A percentile compares a stretch with the other conserved stretches of the same genome.
phyloP scores from a whole-genome alignment of 1,284 basidiomycete species.

The Papiliotrema terrestris region DNA sequence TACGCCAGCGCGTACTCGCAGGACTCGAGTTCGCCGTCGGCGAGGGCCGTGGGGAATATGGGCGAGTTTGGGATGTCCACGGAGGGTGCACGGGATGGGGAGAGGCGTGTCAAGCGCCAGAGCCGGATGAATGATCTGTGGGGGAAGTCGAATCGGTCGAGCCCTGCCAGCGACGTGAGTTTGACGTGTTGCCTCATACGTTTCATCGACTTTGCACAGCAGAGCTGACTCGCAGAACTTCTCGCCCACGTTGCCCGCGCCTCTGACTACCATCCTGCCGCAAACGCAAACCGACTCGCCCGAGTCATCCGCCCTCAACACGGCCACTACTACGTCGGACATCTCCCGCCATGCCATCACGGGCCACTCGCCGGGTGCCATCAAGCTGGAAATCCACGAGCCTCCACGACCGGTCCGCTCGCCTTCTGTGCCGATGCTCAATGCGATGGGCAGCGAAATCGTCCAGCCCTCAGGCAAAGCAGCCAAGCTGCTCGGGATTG shows the following conservation, averaged over 20 bases:
- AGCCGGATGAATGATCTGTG: slow-evolving; percentile 8
- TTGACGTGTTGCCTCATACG: too few relatives aligned
- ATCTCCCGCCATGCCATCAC: background rate
- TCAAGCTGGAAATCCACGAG: background rate
- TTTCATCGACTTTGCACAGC: too few relatives aligned
- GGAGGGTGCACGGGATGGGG: background rate
- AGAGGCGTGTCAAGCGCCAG: slow-evolving; percentile 8
- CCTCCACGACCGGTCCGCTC: slow-evolving; percentile 9
- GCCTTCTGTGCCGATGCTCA: slow-evolving; percentile 16
- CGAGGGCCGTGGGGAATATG: background rate
- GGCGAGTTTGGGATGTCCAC: too few relatives aligned
- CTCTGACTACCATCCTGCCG: too few relatives aligned
- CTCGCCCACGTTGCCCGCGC: background rate
- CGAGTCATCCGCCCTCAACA: background rate
- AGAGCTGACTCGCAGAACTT: background rate
- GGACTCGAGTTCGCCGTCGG: slow-evolving; percentile 32
- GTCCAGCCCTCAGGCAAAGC: background rate
- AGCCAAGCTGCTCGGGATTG: slow-evolving; percentile 2
- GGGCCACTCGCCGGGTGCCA: background rate
- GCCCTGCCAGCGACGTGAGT: background rate
- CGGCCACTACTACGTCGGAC: background rate
- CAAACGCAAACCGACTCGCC: background rate
- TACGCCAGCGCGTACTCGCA: slow-evolving; percentile 28
- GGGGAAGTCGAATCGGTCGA: background rate
- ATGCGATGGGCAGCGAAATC: background rate